These are phyloP conservation scores for Aspergillus avenaceus DNA, from an alignment of 495 filamentous ascomycete species.

Conservation along the genomic window DNA sequence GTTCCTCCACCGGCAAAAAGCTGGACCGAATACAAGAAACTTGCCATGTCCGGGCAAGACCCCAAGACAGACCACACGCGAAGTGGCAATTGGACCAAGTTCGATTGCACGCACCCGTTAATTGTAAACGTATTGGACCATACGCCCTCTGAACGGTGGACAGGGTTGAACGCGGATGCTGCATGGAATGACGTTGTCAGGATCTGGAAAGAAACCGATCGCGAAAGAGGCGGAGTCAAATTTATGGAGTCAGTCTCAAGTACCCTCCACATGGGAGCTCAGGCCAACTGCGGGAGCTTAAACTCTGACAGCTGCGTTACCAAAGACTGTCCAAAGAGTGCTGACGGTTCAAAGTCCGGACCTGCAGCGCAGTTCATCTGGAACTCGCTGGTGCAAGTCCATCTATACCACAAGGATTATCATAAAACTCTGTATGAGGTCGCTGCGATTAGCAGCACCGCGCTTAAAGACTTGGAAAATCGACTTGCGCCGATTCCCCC, in stretches of 20 bases:
- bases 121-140: background rate
- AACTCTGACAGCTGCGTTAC: constrained; percentile 1
- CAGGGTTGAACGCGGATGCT: constrained; percentile 11
- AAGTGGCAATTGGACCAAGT: constrained; percentile 20
- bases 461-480: constrained; percentile 19
- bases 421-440: constrained; percentile 1
- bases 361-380: constrained; percentile 24
- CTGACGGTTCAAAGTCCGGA: constrained; percentile 8
- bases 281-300: too few species aligned
- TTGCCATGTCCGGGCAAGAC: too few species aligned
- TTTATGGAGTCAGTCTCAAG: background rate
- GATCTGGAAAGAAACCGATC: constrained; percentile 6
- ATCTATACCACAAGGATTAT: constrained; percentile 14
- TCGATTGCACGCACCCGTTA: constrained; percentile 12
- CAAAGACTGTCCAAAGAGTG: constrained; percentile 1
- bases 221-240: background rate
- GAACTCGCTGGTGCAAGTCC: constrained; percentile 25
- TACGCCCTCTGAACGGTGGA: constrained; percentile 14
- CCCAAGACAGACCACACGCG: background rate
- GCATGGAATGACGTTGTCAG: constrained; percentile 17
- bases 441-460: constrained; percentile 1
- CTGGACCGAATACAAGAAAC: too few species aligned
- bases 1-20: too few species aligned
- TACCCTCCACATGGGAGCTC: background rate
- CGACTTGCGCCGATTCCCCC: constrained; percentile 27